Conservation (phyloP, 2,329 filamentous ascomycete species). For the Penicillium sp. region DNA sequence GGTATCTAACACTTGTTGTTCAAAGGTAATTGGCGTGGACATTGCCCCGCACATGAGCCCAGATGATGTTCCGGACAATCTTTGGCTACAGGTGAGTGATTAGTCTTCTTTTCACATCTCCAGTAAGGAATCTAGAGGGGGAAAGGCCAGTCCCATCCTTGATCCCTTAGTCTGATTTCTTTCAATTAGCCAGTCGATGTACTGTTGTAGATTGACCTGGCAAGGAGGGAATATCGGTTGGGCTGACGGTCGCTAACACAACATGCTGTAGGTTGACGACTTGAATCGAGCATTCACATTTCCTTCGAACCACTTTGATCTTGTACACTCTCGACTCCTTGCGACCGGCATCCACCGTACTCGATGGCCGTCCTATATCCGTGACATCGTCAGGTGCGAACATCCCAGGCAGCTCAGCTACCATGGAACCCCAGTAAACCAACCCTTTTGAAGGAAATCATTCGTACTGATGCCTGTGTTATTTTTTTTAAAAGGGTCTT, state of each 20-base stretch:
- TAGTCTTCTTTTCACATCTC: background rate
- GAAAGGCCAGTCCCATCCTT: background rate
- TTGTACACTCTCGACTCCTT: slow-evolving; percentile 71
- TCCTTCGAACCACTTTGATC: slow-evolving; percentile 69
- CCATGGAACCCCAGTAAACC: background rate
- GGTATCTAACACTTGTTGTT: slow-evolving; percentile 18
- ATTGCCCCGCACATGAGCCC: slow-evolving; percentile 69
- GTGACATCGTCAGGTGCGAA: slow-evolving; percentile 64
- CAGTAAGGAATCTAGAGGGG: background rate
- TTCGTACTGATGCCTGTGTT: slow-evolving; percentile 10
- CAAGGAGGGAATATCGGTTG: background rate
- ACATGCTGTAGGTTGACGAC: slow-evolving; percentile 58
- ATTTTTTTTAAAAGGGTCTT: slow-evolving; percentile 43
- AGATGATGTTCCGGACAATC: slow-evolving; percentile 63
- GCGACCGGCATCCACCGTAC: slow-evolving; percentile 64
- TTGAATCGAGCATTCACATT: slow-evolving; percentile 70
- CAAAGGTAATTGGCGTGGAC: slow-evolving; percentile 68
- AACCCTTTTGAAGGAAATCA: background rate
- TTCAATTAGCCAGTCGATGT: background rate
- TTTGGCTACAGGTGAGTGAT: slow-evolving; percentile 61
- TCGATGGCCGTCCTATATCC: slow-evolving; percentile 74
- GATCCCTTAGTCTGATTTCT: background rate
- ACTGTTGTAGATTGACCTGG: background rate
- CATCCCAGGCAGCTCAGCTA: background rate
- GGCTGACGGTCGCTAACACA: slow-evolving; percentile 19